Percentiles rank a stretch among this genome's conserved stretches.
phyloP scores from a whole-genome alignment of 495 filamentous ascomycete species.

The Aspergillus wentii region DNA sequence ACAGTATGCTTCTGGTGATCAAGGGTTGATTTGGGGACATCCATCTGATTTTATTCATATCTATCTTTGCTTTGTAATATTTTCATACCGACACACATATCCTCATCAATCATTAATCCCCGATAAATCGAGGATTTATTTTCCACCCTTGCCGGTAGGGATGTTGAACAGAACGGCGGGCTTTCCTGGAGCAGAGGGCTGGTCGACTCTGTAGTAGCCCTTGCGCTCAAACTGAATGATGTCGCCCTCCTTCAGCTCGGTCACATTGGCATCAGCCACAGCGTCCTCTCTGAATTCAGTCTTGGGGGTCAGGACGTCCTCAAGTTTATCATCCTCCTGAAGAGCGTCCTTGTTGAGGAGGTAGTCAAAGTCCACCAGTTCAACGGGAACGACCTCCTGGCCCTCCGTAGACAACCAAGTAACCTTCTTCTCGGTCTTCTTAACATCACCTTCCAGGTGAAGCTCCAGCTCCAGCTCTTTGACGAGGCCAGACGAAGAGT shows the following conservation, averaged over 20 bases:
- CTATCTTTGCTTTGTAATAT: too few species aligned
- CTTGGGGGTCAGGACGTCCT: conserved; percentile 70
- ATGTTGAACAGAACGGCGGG: conserved; percentile 75
- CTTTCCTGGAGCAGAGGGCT: conserved; percentile 49
- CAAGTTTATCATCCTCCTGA: conserved; percentile 72
- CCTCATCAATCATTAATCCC: background rate
- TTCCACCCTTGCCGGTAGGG: conserved; percentile 60
- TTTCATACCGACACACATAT: background rate
- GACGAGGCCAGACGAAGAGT: conserved; percentile 49
- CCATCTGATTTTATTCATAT: too few species aligned
- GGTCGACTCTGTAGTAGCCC: conserved; percentile 82
- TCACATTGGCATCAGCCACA: conserved; percentile 75
- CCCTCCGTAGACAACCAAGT: conserved; percentile 78
- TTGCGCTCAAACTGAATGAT: conserved; percentile 94
- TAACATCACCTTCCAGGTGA: conserved; percentile 83
- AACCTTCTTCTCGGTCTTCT: conserved; percentile 91
- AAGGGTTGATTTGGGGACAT: too few species aligned
- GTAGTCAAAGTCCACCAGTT: conserved; percentile 88
- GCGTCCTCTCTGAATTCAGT: conserved; percentile 74
- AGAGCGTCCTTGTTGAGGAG: conserved; percentile 90
- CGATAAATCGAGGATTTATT: conserved; percentile 15
- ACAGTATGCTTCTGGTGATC: too few species aligned
- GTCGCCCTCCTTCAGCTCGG: conserved; percentile 69
- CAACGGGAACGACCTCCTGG: conserved; percentile 72
- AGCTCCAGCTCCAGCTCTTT: conserved; percentile 70